Base-by-base conservation (phyloP, 2,329 filamentous ascomycete genomes). In the Mycosphaerella sp. region DNA sequence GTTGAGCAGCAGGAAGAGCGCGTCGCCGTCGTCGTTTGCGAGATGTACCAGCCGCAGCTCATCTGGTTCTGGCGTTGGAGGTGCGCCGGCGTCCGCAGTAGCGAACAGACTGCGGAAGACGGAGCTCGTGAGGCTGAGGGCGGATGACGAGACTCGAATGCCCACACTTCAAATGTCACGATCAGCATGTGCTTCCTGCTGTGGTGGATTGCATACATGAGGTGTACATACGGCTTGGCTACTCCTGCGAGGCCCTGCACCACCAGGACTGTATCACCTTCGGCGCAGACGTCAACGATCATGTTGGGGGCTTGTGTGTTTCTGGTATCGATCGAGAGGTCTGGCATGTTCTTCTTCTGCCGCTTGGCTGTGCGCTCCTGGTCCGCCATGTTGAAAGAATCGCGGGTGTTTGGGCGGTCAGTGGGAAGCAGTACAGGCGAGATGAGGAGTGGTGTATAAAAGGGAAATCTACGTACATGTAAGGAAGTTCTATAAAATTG, bases 1-100 rank as follows among this genome's bases (percentile, higher is more conserved):
- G 51, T 62, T 58, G 46, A 53, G 51, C 36, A 66, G 53, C 8
- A 64, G 49, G 44, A 59, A 51, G n/a, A 66, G 35, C 0, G 59
- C 47, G 17, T 62, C 61, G 44, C 52, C 58, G 35, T 62, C 59
- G 37, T 62, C 60, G 14, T 59, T 54, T 1, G 54, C 55, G 5
- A 65, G 57, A 21, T 50, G 27, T 7, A 65, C 25, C 9, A 32
- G 25, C 28, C 41, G 40, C 9, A 44, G 41, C 14, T 49, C 40
- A 47, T 46, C 34, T 36, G 42, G 17, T 6, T 25, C 28, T 39
- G 32, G 36, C 41, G 6, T 49, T 37, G 35, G 13, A 30, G 30
- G 44, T 35, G 42, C 43, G 25, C 14, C 14, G 18, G 32, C 35
- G 37, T 30, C 12, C 14, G 9, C 25, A 27, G 18, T 13, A 17